Conservation (phyloP, 352 stramenopile genomes). For the Phytophthora cryptogea region DNA sequence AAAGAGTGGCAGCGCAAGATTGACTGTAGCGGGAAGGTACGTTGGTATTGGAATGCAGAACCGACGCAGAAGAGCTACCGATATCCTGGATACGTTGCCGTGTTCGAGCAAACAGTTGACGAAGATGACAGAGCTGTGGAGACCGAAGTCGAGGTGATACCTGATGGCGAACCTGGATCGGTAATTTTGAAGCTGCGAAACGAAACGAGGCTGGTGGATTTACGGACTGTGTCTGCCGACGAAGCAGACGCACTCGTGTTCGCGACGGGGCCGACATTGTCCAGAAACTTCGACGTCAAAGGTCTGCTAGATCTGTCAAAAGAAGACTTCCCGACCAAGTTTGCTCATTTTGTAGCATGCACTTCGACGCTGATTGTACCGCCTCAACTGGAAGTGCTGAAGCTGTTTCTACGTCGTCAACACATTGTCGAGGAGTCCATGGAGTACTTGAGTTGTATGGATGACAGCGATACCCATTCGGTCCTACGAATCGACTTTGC, state of each 20-base stretch:
- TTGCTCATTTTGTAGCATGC: conserved; percentile 50
- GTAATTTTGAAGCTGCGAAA: conserved; percentile 14
- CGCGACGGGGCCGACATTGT: conserved; percentile 11
- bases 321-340: conserved; percentile 57
- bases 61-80: not conserved
- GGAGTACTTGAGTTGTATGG: conserved; percentile 53
- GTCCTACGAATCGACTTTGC: conserved; percentile 69
- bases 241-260: conserved; percentile 22
- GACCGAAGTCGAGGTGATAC: not conserved
- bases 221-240: conserved; percentile 8
- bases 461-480: conserved; percentile 36
- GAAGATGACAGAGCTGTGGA: not conserved
- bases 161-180: conserved; percentile 11
- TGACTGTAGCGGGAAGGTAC: conserved; percentile 1
- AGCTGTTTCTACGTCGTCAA: conserved; percentile 47
- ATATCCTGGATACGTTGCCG: conserved; percentile 18
- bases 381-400: conserved; percentile 44
- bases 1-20: conserved; percentile 28
- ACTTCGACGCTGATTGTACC: conserved; percentile 47
- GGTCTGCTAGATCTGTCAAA: conserved; percentile 36
- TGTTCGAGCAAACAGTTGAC: conserved; percentile 10
- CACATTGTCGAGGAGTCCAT: conserved; percentile 56
- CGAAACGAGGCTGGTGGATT: conserved; percentile 8
- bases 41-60: conserved; percentile 15
- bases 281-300: conserved; percentile 13